Conservation (phyloP, 768 basidiomycete genomes). For the Dioszegia aurantiaca region DNA sequence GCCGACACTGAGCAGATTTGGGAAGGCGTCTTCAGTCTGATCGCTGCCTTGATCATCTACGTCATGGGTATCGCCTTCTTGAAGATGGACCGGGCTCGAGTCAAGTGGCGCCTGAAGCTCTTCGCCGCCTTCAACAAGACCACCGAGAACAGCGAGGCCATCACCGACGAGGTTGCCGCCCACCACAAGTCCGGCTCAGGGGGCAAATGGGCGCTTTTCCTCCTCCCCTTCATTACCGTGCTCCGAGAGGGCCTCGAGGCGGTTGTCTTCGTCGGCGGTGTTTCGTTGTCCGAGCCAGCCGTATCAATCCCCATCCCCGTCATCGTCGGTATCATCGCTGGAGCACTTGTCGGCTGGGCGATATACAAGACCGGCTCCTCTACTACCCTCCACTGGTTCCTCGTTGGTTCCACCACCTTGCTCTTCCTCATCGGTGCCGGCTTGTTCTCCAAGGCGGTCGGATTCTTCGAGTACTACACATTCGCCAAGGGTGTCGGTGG, state of each 20-base stretch:
- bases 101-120: constrained; percentile 90
- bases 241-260: constrained; percentile 92
- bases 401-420: constrained; percentile 86
- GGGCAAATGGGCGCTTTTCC: constrained; percentile 77
- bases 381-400: constrained; percentile 75
- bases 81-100: constrained; percentile 86
- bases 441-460: constrained; percentile 74
- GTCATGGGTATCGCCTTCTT: constrained; percentile 93
- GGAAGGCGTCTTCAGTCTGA: constrained; percentile 69
- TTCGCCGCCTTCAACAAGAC: constrained; percentile 63
- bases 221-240: constrained; percentile 87
- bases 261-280: constrained; percentile 89
- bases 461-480: constrained; percentile 65
- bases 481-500: constrained; percentile 60
- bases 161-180: neutral
- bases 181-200: constrained; percentile 56
- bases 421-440: constrained; percentile 91
- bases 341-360: constrained; percentile 63
- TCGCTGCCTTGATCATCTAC: constrained; percentile 69
- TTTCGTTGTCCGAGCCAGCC: constrained; percentile 77
- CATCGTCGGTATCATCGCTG: constrained; percentile 77
- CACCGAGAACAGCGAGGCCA: neutral
- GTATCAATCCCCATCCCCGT: constrained; percentile 85
- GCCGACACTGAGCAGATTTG: constrained; percentile 78
- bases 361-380: constrained; percentile 50